phyloP scores from a whole-genome alignment of 768 basidiomycete genomes.

The Pholiota conissans region DNA sequence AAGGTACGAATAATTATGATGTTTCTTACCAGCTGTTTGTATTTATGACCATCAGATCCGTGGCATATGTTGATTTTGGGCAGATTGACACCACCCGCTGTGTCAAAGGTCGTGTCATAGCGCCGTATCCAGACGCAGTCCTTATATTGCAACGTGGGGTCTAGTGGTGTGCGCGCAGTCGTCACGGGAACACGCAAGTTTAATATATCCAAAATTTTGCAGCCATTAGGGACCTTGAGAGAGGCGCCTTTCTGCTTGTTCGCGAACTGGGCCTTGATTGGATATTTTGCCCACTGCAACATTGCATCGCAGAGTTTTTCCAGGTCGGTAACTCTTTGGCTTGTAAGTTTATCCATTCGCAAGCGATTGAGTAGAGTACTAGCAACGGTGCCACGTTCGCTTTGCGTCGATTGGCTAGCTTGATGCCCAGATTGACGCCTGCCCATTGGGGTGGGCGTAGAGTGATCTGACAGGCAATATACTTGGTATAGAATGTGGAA shows the following conservation, averaged over 20 bases:
- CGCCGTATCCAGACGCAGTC: constrained; percentile 66
- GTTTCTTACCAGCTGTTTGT: constrained; percentile 76
- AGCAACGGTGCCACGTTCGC: constrained; percentile 68
- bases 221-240: constrained; percentile 41
- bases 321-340: constrained; percentile 47
- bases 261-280: constrained; percentile 34
- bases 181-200: constrained; percentile 78
- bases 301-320: constrained; percentile 65
- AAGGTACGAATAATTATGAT: background rate
- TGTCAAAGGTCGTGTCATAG: constrained; percentile 59
- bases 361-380: constrained; percentile 58
- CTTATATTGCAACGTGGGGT: constrained; percentile 67
- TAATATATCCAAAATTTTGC: constrained; percentile 47
- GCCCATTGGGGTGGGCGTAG: constrained; percentile 10
- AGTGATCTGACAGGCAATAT: constrained; percentile 58
- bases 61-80: constrained; percentile 79
- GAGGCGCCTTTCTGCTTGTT: constrained; percentile 20
- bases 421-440: constrained; percentile 50
- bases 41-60: constrained; percentile 62
- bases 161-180: constrained; percentile 71
- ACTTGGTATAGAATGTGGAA: constrained; percentile 93
- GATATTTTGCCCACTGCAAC: constrained; percentile 70
- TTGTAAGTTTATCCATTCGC: constrained; percentile 34
- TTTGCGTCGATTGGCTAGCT: constrained; percentile 41
- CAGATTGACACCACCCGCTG: constrained; percentile 76